Evolutionary conservation across 1,139 yeast genomes (phyloP), one percentile per base, ranked within the genome.

Genomic region (Lodderomyces pseudojiufengensis): DNA sequence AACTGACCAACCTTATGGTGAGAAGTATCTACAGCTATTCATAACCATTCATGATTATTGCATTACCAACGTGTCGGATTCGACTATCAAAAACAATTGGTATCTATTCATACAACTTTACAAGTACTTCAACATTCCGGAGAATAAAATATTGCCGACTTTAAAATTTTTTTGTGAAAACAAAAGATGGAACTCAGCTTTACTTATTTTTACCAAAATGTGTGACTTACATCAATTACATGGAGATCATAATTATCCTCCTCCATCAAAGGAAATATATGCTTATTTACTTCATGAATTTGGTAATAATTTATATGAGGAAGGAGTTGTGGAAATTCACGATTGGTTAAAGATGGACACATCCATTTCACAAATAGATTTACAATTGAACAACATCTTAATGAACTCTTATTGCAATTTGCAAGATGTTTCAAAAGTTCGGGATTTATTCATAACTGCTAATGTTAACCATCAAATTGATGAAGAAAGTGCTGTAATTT

Each of bases 201-300:
- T 83, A 34, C 59, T 73, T 18, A 71, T 84, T 4, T 83, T 85
- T 58, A 74, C 84, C 42, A 78, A 76, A 44, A 63, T 84, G 61
- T 73, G 80, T 44, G 65, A 69, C 44, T 57, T 79, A 32, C 70
- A 75, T 48, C 79, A 79, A 52, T 62, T 73, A 13, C 79, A 76
- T 34, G 82, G 80, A 1, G 52, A 49, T 27, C 60, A 57, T 31
- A 46, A 50, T 27, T 54, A 60, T 42, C 50, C 70, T 5, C 78
- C 82, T 9, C 86, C 94, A 1, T 87, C 84, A 46, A 68, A 70
- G 33, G 78, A 78, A n/a, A 76, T 84, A 58, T 85, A 84, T 49
- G 54, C 69, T 42, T 73, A 75, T 47, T 57, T 84, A 20, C 77
- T 85, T 50, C 65, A 72, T 37, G 73, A 74, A 38, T 84, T 83